phyloP scores from a whole-genome alignment of 441 rosid genomes.

The Geranium incanum region DNA sequence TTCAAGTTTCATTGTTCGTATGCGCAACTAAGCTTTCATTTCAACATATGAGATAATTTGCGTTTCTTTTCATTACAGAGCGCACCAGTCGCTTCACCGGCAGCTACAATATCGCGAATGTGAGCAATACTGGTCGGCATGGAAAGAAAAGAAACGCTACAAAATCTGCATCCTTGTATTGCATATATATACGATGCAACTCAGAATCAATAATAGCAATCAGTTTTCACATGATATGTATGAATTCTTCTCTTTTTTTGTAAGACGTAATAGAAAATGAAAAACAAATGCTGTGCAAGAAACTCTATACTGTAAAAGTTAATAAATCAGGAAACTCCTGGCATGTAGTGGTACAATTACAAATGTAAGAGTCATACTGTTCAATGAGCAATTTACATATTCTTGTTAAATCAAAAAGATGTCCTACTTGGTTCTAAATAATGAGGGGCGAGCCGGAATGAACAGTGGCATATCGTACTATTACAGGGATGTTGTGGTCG shows the following conservation, averaged over 20 bases:
- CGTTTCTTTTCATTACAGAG: background rate
- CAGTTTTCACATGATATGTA: background rate
- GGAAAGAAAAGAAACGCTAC: background rate
- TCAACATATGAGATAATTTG: background rate
- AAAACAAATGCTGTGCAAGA: too few relatives aligned
- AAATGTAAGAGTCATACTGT: background rate
- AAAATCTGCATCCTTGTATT: background rate
- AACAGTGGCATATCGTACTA: background rate
- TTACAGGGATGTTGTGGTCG: slow-evolving; percentile 5
- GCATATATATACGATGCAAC: background rate
- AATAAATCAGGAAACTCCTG: too few relatives aligned
- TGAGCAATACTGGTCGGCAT: background rate
- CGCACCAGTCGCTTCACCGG: slow-evolving; percentile 5
- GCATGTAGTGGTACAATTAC: too few relatives aligned
- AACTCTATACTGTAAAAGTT: too few relatives aligned
- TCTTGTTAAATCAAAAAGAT: slow-evolving; percentile 7
- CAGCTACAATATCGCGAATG: slow-evolving; percentile 3
- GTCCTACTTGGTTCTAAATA: slow-evolving; percentile 3
- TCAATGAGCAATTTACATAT: slow-evolving; percentile 1
- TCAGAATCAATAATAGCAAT: background rate
- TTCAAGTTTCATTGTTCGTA: background rate
- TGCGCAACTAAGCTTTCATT: background rate
- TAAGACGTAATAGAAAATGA: too few relatives aligned
- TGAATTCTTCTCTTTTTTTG: background rate
- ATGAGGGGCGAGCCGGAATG: slow-evolving; percentile 19